These are phyloP conservation scores for Spathaspora passalidarum DNA, from an alignment of 805 yeast species.

Conservation along the genomic window DNA sequence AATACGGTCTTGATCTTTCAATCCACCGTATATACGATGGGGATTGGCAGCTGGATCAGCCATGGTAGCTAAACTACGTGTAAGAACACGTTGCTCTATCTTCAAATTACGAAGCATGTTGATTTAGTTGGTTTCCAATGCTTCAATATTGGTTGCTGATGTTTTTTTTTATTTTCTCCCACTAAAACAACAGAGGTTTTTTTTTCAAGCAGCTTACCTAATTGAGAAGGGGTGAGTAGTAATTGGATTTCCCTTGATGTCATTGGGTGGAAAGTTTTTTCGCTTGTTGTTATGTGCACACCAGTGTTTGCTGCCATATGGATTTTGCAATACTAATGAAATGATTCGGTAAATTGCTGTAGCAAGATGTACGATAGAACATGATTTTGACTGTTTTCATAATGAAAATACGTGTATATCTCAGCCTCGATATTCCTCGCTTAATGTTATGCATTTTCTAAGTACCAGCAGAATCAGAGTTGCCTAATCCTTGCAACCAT, in stretches of 20 bases:
- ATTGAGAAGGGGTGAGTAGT: constrained; percentile 9
- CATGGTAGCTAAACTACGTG: constrained; percentile 42
- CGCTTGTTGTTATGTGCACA: background rate
- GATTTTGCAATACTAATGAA: background rate
- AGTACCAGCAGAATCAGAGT: no score
- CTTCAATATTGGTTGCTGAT: background rate
- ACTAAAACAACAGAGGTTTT: background rate
- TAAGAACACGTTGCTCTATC: constrained; percentile 20
- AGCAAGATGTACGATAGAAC: no score
- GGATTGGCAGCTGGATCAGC: constrained; percentile 49
- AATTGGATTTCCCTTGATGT: constrained; percentile 19
- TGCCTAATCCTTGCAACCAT: no score
- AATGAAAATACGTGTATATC: no score
- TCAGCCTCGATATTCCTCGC: no score
- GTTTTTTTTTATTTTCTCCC: background rate
- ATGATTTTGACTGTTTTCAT: no score
- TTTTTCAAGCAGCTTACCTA: background rate
- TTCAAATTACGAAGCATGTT: constrained; percentile 36
- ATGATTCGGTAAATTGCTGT: background rate
- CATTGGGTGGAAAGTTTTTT: constrained; percentile 15
- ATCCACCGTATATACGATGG: constrained; percentile 64
- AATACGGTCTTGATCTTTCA: constrained; percentile 79
- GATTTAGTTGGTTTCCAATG: background rate
- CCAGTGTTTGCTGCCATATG: background rate
- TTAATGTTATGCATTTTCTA: no score